phyloP scores from a whole-genome alignment of 164 flowering plant species.

The Dillenia suffruticosa region DNA sequence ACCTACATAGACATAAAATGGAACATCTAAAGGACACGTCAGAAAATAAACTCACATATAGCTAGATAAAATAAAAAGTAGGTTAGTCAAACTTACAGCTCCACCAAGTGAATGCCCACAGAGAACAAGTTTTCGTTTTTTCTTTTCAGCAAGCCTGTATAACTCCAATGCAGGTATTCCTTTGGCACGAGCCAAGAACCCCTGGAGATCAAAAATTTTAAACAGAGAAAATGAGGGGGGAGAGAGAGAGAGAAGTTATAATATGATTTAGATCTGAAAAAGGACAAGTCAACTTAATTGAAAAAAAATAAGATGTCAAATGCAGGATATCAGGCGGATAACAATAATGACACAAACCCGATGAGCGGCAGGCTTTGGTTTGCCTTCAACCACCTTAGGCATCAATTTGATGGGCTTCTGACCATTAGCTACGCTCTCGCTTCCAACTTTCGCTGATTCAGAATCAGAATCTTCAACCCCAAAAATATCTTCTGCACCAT shows the following conservation, averaged over 20 bases:
- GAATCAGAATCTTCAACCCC: constrained; percentile 33
- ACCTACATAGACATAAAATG: constrained; percentile 43
- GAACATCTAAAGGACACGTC: not conserved
- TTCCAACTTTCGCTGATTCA: constrained; percentile 1
- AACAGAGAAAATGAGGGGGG: not conserved
- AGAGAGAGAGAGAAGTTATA: constrained; percentile 3
- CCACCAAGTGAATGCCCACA: constrained; percentile 99
- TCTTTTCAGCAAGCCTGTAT: constrained; percentile 95
- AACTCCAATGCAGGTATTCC: constrained; percentile 98
- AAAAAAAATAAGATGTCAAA: not conserved
- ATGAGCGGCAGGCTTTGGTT: constrained; percentile 90
- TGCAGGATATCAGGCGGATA: no score
- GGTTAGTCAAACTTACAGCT: constrained; percentile 60
- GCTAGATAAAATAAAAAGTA: not conserved
- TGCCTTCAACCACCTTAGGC: constrained; percentile 36
- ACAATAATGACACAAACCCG: constrained; percentile 39
- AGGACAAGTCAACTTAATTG: not conserved
- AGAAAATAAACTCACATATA: constrained; percentile 2
- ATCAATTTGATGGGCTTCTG: constrained; percentile 41
- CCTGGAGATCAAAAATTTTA: constrained; percentile 35
- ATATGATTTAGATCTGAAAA: no score
- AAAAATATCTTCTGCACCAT: constrained; percentile 45
- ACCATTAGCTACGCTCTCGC: constrained; percentile 12
- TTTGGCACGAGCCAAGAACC: constrained; percentile 97
- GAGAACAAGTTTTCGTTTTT: constrained; percentile 84